phyloP scores from a whole-genome alignment of 371 early-diverging fungal genomes.

The Dichotomocladium elegans region DNA sequence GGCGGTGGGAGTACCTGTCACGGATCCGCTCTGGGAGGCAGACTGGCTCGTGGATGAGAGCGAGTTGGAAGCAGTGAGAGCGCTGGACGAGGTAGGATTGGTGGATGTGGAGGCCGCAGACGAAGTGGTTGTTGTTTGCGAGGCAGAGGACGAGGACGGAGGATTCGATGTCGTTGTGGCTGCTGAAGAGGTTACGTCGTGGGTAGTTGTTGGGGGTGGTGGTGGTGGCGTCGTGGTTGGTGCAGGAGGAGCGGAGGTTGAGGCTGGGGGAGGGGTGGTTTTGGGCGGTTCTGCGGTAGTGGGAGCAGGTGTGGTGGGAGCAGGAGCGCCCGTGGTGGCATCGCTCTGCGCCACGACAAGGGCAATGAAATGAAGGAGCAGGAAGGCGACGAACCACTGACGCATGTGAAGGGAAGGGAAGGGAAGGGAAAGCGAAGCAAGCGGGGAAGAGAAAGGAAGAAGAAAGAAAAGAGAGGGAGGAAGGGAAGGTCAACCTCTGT shows the following conservation, averaged over 20 bases:
- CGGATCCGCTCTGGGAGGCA: not conserved
- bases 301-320: slow-evolving; percentile 1
- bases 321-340: not conserved
- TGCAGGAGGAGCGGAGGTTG: slow-evolving; percentile 1
- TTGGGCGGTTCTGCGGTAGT: not conserved
- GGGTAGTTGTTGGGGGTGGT: not conserved
- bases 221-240: not conserved
- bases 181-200: not conserved
- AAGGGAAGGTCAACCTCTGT: too few species aligned
- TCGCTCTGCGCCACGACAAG: not conserved
- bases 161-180: not conserved
- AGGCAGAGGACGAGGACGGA: too few species aligned
- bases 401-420: slow-evolving; percentile 2
- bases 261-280: not conserved
- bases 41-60: not conserved
- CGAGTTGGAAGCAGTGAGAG: not conserved
- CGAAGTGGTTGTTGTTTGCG: not conserved
- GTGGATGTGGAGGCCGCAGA: not conserved
- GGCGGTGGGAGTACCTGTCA: slow-evolving; percentile 3
- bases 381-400: not conserved
- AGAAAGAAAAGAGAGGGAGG: slow-evolving; percentile 3
- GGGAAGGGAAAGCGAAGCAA: not conserved
- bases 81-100: not conserved
- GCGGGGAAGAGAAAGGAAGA: slow-evolving; percentile 2
- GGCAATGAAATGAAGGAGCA: not conserved